Evolutionary conservation across 1,284 basidiomycete species (phyloP).

Genomic region (Cryptococcus amylolentus): DNA sequence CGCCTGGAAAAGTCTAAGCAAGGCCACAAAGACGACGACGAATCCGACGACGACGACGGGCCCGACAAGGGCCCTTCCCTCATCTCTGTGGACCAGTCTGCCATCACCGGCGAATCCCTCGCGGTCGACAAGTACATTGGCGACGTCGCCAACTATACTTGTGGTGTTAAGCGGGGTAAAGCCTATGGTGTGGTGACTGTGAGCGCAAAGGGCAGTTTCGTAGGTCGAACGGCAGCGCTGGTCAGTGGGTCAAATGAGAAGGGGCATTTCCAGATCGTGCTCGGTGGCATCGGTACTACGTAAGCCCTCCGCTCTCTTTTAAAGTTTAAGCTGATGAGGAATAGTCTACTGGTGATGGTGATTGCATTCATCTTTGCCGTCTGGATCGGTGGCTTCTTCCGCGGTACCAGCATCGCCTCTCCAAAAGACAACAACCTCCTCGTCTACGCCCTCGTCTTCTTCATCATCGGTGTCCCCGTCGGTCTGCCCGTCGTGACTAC

Average conservation of each 20-base stretch:
- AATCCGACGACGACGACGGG: constrained; percentile 41
- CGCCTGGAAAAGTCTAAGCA: constrained; percentile 16
- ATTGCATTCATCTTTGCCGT: constrained; percentile 54
- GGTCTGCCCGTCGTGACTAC: constrained; percentile 57
- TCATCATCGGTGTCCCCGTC: constrained; percentile 59
- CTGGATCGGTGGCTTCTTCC: constrained; percentile 56
- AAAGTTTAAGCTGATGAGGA: neutral
- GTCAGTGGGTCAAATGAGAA: constrained; percentile 44
- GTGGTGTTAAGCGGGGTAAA: constrained; percentile 56
- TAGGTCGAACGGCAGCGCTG: constrained; percentile 48
- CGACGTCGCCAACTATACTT: constrained; percentile 53
- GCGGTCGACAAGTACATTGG: constrained; percentile 58
- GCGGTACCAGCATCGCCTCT: constrained; percentile 51
- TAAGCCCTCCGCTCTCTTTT: constrained; percentile 5
- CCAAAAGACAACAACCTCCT: constrained; percentile 56
- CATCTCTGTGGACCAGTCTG: constrained; percentile 55
- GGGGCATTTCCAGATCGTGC: constrained; percentile 57
- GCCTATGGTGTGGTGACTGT: constrained; percentile 53
- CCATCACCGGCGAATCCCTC: constrained; percentile 58
- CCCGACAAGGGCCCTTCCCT: constrained; percentile 54
- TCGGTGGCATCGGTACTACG: constrained; percentile 55
- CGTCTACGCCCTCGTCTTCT: constrained; percentile 45
- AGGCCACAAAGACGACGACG: constrained; percentile 23
- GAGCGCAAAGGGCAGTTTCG: constrained; percentile 53
- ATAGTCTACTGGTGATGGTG: constrained; percentile 54